Evolutionary conservation across 2,329 filamentous ascomycete species (phyloP), one percentile per base, ranked within the genome.

Genomic region (Colletotrichum coccodes): DNA sequence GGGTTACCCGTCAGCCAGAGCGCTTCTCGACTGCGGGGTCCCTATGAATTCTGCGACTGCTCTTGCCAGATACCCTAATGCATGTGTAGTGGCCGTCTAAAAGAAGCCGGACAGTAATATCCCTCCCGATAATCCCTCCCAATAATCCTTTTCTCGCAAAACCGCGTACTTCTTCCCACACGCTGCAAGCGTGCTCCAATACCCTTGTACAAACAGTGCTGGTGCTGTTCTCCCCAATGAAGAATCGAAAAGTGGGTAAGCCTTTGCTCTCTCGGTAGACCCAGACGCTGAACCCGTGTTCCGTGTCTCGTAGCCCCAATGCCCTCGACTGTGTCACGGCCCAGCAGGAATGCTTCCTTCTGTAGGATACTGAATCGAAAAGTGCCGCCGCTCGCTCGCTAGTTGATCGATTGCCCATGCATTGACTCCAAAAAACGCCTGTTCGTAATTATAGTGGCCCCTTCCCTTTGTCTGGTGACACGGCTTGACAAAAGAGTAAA

Each of bases 301-400:
- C 42, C 61, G 42, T 49, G 30, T 32, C 61, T 36, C 34, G 40
- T 56, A 56, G 56, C 38, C 61, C 47, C 32, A 50, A 52, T 69
- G 46, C 34, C 54, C 53, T 49, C 38, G 46, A 30, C 46, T 53
- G 32, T 68, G 26, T 59, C 23, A 65, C 47, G 38, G 53, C 65
- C 12, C 16, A 16, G 14, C n/a, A n/a, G 12, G 49, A 34, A 12
- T 56, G 18, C 18, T 28, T 32, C 46, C 9, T 36, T 65, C 28
- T 56, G 40, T 50, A 60, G 62, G 49, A 57, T 66, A 44, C 61
- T 34, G 61, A 60, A 66, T 60, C 32, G 49, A 60, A 68, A 65
- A 60, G 61, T 69, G 66, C 56, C 66, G 56, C 66, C 56, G 61
- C 66, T 69, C 62, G 66, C 66, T 69, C 66, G 66, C 66, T 69